These are phyloP conservation scores for Plasmodium yoelii DNA, from an alignment of 169 alveolate species.

Conservation along the genomic window DNA sequence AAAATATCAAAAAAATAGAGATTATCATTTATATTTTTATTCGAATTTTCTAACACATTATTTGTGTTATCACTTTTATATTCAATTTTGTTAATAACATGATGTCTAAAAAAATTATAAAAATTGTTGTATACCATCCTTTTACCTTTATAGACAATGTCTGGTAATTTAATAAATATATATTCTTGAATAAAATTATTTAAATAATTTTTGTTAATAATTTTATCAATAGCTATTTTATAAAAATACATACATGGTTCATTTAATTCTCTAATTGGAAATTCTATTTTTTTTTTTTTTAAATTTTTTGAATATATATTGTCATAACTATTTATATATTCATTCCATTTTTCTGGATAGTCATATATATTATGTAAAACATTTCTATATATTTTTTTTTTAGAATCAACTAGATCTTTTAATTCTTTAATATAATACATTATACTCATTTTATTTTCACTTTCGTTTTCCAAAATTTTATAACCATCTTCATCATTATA, in stretches of 20 bases:
- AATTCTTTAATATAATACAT: constrained; percentile 16
- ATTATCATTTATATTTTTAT: constrained; percentile 3
- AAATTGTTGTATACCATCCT: constrained; percentile 5
- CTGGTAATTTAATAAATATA: constrained; percentile 1
- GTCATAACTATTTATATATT: background rate
- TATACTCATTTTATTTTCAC: background rate
- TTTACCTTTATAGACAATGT: background rate
- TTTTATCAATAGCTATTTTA: constrained; percentile 18
- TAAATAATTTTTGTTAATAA: constrained; percentile 13
- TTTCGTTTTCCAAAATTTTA: background rate
- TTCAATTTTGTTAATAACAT: background rate
- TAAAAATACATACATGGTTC: constrained; percentile 26
- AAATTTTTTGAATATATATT: background rate
- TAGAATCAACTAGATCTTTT: constrained; percentile 1
- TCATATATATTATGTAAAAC: constrained; percentile 12
- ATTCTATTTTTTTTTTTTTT: background rate
- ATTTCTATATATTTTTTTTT: constrained; percentile 11
- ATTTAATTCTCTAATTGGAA: constrained; percentile 40
- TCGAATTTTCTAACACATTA: background rate
- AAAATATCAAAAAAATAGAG: constrained; percentile 8
- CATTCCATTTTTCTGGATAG: constrained; percentile 11
- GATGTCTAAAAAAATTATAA: constrained; percentile 11
- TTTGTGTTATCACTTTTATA: background rate
- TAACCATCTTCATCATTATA: constrained; percentile 13
- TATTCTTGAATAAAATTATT: constrained; percentile 10